A percentile compares a stretch with the other conserved stretches of the same genome.
Conservation (phyloP, 441 rosid species). For the Geranium incanum region DNA sequence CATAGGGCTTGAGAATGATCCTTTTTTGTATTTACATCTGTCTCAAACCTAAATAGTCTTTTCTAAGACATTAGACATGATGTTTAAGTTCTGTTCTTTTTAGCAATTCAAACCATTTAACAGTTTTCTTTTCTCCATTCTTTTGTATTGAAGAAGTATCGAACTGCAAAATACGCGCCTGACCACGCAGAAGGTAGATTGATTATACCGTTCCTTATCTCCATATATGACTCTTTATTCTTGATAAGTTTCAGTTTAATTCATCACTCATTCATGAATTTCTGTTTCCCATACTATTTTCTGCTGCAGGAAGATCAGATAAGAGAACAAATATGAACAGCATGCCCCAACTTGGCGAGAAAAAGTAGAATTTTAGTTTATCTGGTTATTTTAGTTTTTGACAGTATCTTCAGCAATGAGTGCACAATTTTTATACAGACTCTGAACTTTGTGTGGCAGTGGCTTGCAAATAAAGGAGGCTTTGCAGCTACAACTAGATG, state of each 20-base stretch:
- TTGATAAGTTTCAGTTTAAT: neutral
- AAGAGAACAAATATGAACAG: constrained; percentile 38
- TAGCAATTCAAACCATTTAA: neutral
- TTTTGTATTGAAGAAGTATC: constrained; percentile 54
- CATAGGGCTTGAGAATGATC: neutral
- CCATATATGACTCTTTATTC: neutral
- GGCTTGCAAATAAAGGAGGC: constrained; percentile 69
- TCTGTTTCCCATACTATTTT: neutral
- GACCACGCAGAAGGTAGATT: constrained; percentile 51
- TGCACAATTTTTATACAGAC: neutral
- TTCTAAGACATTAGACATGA: too few species aligned
- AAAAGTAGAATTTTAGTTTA: constrained; percentile 35
- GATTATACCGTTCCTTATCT: neutral
- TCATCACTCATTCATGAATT: neutral
- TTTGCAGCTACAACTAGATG: constrained; percentile 66
- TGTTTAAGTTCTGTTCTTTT: neutral
- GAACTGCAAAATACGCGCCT: constrained; percentile 65
- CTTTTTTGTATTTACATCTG: neutral
- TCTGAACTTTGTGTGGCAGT: constrained; percentile 30
- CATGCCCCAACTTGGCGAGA: constrained; percentile 39
- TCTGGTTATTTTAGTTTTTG: neutral
- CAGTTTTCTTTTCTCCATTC: neutral
- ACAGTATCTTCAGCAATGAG: neutral
- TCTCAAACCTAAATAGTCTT: neutral
- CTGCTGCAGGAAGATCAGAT: constrained; percentile 51